These are phyloP conservation scores for Heliosperma pusillum DNA, from an alignment of 148 eudicot species.

Conservation along the genomic window DNA sequence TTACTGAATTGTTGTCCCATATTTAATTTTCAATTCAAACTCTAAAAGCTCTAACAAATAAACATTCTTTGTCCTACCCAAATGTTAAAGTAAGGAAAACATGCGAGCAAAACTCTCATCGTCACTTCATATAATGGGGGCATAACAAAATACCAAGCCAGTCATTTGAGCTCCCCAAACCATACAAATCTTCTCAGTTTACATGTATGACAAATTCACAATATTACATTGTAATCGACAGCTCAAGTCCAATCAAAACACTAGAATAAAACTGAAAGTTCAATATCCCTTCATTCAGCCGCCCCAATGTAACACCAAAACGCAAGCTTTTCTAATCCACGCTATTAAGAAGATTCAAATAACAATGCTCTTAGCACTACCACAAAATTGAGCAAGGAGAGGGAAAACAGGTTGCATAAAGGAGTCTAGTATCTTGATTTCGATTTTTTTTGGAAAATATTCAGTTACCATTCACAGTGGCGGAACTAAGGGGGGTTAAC, in stretches of 20 bases:
- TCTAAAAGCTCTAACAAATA: too few species aligned
- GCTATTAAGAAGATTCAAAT: background rate
- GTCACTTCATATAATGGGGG: background rate
- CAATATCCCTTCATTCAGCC: background rate
- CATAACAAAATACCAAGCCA: background rate
- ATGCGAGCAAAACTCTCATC: background rate
- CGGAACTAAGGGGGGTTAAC: background rate
- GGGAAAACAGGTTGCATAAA: background rate
- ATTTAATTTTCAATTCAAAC: too few species aligned
- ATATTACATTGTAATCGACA: background rate
- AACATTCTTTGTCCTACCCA: background rate
- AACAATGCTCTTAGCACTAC: background rate
- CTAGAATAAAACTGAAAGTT: background rate
- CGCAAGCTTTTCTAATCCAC: background rate
- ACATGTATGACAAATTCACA: background rate
- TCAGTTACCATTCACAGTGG: background rate
- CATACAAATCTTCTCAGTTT: background rate
- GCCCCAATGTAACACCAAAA: background rate
- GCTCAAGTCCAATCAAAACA: background rate
- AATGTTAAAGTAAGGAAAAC: background rate
- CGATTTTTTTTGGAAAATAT: background rate
- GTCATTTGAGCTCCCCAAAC: slow-evolving; percentile 1
- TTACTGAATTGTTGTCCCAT: too few species aligned
- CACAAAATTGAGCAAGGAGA: background rate
- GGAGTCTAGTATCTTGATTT: background rate